A percentile compares a stretch with the other conserved stretches of the same genome.
Conservation (phyloP, 306 rosid genomes). For the Quillaja saponaria region DNA sequence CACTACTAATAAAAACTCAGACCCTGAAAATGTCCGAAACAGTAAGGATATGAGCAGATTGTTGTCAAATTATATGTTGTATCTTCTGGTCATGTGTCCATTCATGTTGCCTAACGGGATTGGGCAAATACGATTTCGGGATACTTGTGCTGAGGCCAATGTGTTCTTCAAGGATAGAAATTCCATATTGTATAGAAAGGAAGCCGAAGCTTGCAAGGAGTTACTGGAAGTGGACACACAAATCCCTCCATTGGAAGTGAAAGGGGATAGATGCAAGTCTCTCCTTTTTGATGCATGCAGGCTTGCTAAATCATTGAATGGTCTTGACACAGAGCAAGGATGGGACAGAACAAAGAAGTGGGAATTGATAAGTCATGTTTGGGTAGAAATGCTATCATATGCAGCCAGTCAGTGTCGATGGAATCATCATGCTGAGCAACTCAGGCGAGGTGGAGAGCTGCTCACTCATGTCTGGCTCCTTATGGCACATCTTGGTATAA, state of each 20-base stretch:
- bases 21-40: too few species aligned
- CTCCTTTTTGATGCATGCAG: neutral
- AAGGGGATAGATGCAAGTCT: neutral
- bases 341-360: neutral
- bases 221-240: neutral
- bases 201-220: neutral
- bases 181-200: neutral
- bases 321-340: neutral
- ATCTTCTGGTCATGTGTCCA: conserved; percentile 18
- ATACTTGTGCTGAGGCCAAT: neutral
- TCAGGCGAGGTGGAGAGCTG: neutral
- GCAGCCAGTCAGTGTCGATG: neutral
- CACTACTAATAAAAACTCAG: too few species aligned
- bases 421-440: neutral
- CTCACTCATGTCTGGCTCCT: neutral
- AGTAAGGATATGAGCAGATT: neutral
- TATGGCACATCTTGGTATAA: neutral
- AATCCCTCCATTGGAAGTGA: neutral
- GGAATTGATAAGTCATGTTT: neutral
- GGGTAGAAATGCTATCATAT: neutral
- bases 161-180: neutral
- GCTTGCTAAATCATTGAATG: neutral
- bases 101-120: conserved; percentile 32
- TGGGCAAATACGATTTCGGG: conserved; percentile 20
- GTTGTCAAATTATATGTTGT: conserved; percentile 29